Evolutionary conservation across 2,329 filamentous ascomycete genomes (phyloP), one percentile per base, ranked within the genome.

Genomic region (Colletotrichum neosansevieriae): DNA sequence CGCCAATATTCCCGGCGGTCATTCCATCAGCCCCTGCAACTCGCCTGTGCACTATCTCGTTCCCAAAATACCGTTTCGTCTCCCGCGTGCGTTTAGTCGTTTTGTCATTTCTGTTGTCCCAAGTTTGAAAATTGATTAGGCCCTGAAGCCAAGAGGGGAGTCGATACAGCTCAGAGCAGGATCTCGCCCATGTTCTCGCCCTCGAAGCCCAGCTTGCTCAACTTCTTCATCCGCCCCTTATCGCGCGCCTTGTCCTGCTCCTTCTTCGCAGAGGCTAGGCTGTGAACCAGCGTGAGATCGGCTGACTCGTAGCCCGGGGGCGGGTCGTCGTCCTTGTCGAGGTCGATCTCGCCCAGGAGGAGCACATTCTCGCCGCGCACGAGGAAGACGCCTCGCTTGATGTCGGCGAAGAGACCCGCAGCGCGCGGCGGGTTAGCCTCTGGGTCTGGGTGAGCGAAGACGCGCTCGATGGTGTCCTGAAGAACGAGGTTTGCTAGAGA

Each of bases 341-440:
- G 88, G 78, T 99, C 96, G 75, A 99, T 97, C 81, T 98, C 97
- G 42, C 96, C 96, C 17, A 98, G 87, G 50, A 99, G 85, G 58
- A 97, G 85, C n/a, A 99, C 96, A 79, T 99, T 99, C 83, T 99
- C 96, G 73, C 96, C 96, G 67, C 96, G 88, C 51, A 99, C 93
- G 40, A 98, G 88, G 82, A 96, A 98, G 71, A 97, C 89, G 57
- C 96, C 96, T 66, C 94, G 89, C 11, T 89, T 85, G 69, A 97
- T 88, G 78, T 99, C 96, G 69, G 94, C 93, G 78, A 94, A 98
- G 58, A 97, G 77, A 11, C 84, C 84, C 36, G 77, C 44, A 76
- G 73, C 81, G 70, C 73, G 78, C 63, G 72, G 79, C 10, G 70
- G 60, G 54, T 64, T 71, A 10, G 76, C 72, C 9, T 73, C 70